These are phyloP conservation scores for Serendipita vermifera DNA, from an alignment of 768 basidiomycete genomes.

Conservation along the genomic window DNA sequence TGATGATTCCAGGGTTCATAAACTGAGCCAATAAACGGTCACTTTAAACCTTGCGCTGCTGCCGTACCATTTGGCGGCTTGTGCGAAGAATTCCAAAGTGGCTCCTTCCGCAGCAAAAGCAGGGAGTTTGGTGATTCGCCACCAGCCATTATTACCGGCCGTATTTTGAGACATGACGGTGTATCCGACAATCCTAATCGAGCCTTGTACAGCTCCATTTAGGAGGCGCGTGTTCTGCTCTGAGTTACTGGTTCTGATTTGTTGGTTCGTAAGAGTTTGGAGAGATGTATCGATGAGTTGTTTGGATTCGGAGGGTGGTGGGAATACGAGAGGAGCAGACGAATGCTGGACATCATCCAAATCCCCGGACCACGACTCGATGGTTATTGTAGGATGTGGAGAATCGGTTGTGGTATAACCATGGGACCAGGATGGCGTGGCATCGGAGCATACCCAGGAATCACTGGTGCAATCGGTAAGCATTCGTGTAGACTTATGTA, in stretches of 20 bases:
- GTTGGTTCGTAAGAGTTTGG: neutral
- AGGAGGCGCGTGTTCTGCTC: neutral
- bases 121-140: neutral
- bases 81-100: neutral
- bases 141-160: slow-evolving; percentile 2
- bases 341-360: neutral
- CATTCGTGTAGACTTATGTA: too few species aligned
- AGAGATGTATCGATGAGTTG: neutral
- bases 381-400: neutral
- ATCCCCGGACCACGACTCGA: neutral
- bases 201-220: neutral
- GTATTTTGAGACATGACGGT: neutral
- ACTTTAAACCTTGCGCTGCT: neutral
- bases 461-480: neutral
- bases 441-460: neutral
- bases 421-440: neutral
- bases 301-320: neutral
- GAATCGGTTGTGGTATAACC: neutral
- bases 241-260: too few species aligned
- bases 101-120: neutral
- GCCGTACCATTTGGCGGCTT: neutral
- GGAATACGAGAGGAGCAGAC: neutral
- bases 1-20: neutral
- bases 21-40: neutral
- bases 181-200: neutral